These are phyloP conservation scores for Biancaea sappan DNA, from an alignment of 306 rosid species.

Conservation along the genomic window DNA sequence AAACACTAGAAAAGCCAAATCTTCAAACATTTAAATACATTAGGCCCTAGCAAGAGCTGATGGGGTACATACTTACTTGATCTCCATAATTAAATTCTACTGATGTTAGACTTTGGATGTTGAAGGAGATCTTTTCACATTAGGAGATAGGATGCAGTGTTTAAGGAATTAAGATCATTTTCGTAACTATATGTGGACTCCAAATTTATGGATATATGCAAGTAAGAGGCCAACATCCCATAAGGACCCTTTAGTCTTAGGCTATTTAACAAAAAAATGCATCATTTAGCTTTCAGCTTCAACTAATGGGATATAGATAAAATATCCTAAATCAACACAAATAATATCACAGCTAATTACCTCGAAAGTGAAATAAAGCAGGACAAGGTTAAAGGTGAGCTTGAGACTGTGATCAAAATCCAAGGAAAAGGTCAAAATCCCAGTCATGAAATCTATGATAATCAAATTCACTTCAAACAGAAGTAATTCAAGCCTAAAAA, in stretches of 20 bases:
- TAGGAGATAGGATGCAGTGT: constrained; percentile 4
- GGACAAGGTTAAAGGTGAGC: not conserved
- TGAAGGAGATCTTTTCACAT: constrained; percentile 15
- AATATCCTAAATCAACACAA: not conserved
- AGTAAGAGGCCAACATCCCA: constrained; percentile 10
- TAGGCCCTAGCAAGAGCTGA: not conserved
- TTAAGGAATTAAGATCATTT: not conserved
- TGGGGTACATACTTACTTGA: not conserved
- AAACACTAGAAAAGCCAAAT: constrained; percentile 26
- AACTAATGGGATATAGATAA: not conserved
- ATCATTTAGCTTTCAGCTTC: constrained; percentile 1
- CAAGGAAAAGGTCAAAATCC: constrained; percentile 5
- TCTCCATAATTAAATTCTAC: not conserved
- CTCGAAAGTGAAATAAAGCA: not conserved
- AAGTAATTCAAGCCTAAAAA: not conserved
- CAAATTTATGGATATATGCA: constrained; percentile 8
- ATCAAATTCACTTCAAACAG: not conserved
- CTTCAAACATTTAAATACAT: constrained; percentile 19
- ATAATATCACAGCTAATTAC: not conserved
- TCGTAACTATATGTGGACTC: not conserved
- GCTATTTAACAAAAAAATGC: not conserved
- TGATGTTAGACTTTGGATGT: constrained; percentile 7
- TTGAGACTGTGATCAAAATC: not conserved
- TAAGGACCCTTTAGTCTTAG: not conserved
- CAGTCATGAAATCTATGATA: constrained; percentile 8